Base-by-base conservation (phyloP, 2,329 filamentous ascomycete genomes). In the Diaporthe sp. region DNA sequence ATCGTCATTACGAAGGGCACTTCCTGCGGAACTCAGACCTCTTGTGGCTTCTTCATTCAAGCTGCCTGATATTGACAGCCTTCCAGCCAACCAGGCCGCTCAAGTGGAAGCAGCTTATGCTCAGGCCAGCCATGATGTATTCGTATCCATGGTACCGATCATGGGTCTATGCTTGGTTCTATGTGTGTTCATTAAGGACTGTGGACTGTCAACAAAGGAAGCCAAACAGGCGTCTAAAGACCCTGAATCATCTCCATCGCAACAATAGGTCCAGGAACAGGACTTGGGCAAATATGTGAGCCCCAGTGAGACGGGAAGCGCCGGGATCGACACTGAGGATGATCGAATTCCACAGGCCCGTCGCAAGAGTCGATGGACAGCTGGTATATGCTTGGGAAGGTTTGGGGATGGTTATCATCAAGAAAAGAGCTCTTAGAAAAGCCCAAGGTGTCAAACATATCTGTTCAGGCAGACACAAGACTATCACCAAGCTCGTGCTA, bases 101-200 rank as follows among this genome's bases (percentile, higher is more conserved):
- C 57, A 72, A 25, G 22, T 72, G n/a, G 33, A 54, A 42, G 45
- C 9, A 19, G 70, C 70, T 3, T 72, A 72, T 15, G 70, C 70
- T 10, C 57, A 55, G n/a, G 70, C 70, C 1, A 72, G 70, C 17
- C 33, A 42, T 15, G 38, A 52, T 15, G 70, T 72, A 7, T 72
- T 72, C n/a, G 17, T 72, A 4, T 72, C 47, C 10, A 72, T 72
- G 70, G 50, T 54, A 1, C 70, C 70, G 22, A 17, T 64, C 2
- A 64, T 72, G n/a, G 57, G 70, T 1, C n/a, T 72, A 2, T 72
- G 70, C 28, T 30, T 72, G 45, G 33, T 64, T 40, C 33, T 54
- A 4, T 72, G 70, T 22, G 22, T 72, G 5, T 72, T 64, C 35
- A 64, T 72, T 33, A 64, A 72, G 17, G 70, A 72, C 55, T 45